Base-by-base conservation (phyloP, 129 eudicot genomes). In the Ambrosia artemisiifolia region DNA sequence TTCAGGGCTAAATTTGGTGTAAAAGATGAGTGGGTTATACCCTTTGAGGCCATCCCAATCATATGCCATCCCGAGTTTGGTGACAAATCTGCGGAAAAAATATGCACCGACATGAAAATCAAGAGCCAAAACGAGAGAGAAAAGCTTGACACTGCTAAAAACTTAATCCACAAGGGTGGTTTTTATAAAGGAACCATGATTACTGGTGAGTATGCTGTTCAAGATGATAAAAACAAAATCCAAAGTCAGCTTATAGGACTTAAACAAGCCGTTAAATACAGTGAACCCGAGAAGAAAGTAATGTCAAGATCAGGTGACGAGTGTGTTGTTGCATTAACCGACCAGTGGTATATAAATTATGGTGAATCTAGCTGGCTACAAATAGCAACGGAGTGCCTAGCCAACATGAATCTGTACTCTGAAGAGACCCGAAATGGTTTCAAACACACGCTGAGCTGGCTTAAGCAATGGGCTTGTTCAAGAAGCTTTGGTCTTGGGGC, bases 291-390 rank as follows among this genome's bases (percentile, higher is more conserved):
- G 83, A 91, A 91, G 78, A 84, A 82, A 70, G 97, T 88, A 36
- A 88, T 88, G 87, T 91, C 97, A 18, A 86, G 97, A 76, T 91
- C 97, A 16, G 97, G 97, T 49, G 97, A 91, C 43, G 97, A 91
- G 66, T 91, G 97, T 76, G 97, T 91, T n/a, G 97, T 91, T 63
- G 97, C 95, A 17, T 79, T 91, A 80, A 88, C 97, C 9, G 97
- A 91, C 75, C 97, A 91, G 72, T 91, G 97, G 97, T 91, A 91
- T 74, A 38, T 91, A 60, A 88, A 88, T 6, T 91, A 91, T 59
- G 97, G 97, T n/a, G 97, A 91, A 76, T 14, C 79, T 35, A 85
- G 79, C 56, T 91, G 95, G 97, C 81, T 72, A 68, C 70, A 80
- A 43, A 74, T 50, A 0, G 87, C 97, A 8, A 92, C 85, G 54